Conservation (phyloP, 2,329 filamentous ascomycete genomes). For the Cladobotryum protrusum region DNA sequence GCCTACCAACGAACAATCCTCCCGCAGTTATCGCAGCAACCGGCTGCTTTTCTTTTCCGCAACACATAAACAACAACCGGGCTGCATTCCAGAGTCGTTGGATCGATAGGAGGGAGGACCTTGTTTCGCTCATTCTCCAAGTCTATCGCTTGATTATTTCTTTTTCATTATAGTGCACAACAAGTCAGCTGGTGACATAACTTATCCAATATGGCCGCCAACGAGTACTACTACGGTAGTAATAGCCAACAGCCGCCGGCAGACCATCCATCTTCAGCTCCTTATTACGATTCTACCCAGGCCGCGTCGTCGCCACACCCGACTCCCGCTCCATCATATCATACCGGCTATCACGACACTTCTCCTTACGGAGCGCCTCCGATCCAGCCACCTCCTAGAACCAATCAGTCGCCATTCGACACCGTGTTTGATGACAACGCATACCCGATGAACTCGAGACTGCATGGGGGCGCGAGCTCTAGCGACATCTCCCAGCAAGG, state of each 20-base stretch:
- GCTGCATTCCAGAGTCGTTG: not conserved
- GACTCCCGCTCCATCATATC: slow-evolving; percentile 34
- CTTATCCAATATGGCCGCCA: slow-evolving; percentile 49
- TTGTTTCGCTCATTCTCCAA: not conserved
- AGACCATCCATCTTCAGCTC: slow-evolving; percentile 32
- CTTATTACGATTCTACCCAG: slow-evolving; percentile 31
- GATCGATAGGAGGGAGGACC: not conserved
- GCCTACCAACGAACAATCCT: not conserved
- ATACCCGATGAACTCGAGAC: slow-evolving; percentile 49
- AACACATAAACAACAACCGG: not conserved
- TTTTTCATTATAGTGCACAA: not conserved
- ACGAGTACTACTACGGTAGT: slow-evolving; percentile 57
- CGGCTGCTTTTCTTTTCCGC: slow-evolving; percentile 1
- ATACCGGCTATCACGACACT: slow-evolving; percentile 16
- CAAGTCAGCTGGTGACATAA: slow-evolving; percentile 2
- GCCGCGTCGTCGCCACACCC: slow-evolving; percentile 37
- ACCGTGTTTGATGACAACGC: slow-evolving; percentile 62
- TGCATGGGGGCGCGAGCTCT: slow-evolving; percentile 25
- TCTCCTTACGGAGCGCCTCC: slow-evolving; percentile 24
- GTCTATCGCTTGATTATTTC: not conserved
- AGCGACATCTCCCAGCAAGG: slow-evolving; percentile 33
- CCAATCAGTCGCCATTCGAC: slow-evolving; percentile 51
- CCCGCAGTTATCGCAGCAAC: not conserved
- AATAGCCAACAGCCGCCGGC: slow-evolving; percentile 25
- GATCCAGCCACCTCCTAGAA: slow-evolving; percentile 29